These are phyloP conservation scores for Pseudocercospora pini-densiflorae DNA, from an alignment of 2,329 filamentous ascomycete species.

Conservation along the genomic window DNA sequence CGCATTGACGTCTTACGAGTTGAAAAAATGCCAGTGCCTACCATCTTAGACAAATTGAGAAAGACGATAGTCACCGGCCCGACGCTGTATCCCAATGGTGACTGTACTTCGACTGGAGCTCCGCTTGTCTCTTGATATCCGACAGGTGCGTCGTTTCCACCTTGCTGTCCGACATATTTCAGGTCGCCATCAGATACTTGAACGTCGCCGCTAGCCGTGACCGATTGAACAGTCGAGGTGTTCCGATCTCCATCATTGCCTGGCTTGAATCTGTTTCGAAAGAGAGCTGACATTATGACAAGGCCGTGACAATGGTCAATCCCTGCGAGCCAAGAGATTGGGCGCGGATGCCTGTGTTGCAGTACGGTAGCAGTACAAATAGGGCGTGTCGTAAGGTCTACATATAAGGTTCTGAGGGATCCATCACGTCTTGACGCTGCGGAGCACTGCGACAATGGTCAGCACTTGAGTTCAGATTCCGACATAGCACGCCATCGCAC, in stretches of 20 bases:
- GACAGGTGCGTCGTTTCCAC: constrained; percentile 55
- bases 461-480: constrained; percentile 14
- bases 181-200: constrained; percentile 45
- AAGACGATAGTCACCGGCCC: constrained; percentile 62
- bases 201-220: constrained; percentile 20
- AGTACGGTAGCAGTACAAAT: neutral
- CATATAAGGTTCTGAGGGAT: neutral
- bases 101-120: constrained; percentile 63
- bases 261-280: constrained; percentile 21
- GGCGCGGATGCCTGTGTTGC: neutral
- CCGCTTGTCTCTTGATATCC: constrained; percentile 66
- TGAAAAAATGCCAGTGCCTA: constrained; percentile 57
- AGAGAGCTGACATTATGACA: constrained; percentile 18
- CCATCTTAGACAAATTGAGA: constrained; percentile 66
- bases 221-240: constrained; percentile 15
- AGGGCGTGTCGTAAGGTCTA: neutral
- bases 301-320: neutral
- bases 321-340: neutral
- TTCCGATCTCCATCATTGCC: constrained; percentile 12
- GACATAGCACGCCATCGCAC: constrained; percentile 27
- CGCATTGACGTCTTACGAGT: constrained; percentile 46
- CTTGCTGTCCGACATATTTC: constrained; percentile 49
- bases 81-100: constrained; percentile 65
- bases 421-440: neutral
- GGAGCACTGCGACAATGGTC: neutral